Evolutionary conservation across 2,329 filamentous ascomycete genomes (phyloP).

Genomic region (Mollisiaceae sp.): DNA sequence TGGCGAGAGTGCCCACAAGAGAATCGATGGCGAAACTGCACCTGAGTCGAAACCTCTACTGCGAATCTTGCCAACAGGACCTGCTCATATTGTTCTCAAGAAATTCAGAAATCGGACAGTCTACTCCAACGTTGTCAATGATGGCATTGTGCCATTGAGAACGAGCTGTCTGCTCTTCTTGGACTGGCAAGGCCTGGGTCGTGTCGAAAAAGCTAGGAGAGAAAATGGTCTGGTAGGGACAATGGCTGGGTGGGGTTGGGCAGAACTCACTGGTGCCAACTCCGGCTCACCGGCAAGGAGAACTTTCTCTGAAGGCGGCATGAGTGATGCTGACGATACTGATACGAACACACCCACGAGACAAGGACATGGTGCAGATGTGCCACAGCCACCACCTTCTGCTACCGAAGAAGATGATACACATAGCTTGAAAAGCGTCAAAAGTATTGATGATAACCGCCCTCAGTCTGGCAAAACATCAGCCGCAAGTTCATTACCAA

Average conservation of each 20-base stretch:
- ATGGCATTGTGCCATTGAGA: constrained; percentile 92
- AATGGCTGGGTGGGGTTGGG: constrained; percentile 92
- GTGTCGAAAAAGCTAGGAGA: constrained; percentile 91
- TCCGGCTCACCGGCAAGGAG: constrained; percentile 37
- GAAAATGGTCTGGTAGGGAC: constrained; percentile 93
- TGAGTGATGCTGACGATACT: constrained; percentile 36
- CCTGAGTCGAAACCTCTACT: constrained; percentile 88
- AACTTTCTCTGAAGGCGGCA: constrained; percentile 30
- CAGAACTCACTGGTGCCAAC: constrained; percentile 81
- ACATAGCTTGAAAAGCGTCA: constrained; percentile 55
- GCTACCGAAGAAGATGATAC: constrained; percentile 72
- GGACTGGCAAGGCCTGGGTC: constrained; percentile 92
- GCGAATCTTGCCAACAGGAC: constrained; percentile 87
- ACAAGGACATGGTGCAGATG: constrained; percentile 52
- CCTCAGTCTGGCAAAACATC: constrained; percentile 24
- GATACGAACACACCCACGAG: constrained; percentile 50
- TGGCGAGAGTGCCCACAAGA: constrained; percentile 68
- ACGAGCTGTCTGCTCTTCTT: constrained; percentile 97
- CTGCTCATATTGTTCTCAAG: constrained; percentile 83
- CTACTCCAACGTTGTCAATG: constrained; percentile 97
- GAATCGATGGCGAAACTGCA: constrained; percentile 63
- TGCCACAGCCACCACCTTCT: constrained; percentile 72
- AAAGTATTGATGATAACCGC: constrained; percentile 41
- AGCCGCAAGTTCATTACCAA: constrained; percentile 13
- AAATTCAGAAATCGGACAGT: constrained; percentile 90